A percentile compares a stretch with the other conserved stretches of the same genome.
These are phyloP conservation scores for Schoenoplectus triqueter DNA, from an alignment of 202 grass and related monocot genomes.

Conservation along the genomic window DNA sequence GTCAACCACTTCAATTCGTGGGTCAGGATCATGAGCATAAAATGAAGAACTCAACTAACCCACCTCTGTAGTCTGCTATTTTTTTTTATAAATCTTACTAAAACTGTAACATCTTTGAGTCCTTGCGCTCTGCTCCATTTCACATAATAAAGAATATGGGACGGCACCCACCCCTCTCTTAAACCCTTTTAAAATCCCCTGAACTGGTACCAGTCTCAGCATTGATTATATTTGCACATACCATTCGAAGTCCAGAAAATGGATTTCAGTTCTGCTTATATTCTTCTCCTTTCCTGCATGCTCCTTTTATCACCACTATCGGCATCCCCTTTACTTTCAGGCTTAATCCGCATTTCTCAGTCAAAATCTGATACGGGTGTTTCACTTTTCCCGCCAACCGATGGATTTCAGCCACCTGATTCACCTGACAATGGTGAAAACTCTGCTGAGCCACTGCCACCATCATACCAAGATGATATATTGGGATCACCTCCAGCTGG, in stretches of 20 bases:
- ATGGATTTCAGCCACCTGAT: constrained; percentile 16
- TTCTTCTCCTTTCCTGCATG: constrained; percentile 21
- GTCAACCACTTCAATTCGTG: neutral
- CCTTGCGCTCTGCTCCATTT: constrained; percentile 34
- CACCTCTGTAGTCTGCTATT: neutral
- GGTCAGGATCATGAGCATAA: neutral
- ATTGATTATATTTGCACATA: neutral
- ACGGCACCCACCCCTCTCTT: constrained; percentile 26
- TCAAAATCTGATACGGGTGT: neutral
- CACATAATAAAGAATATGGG: neutral
- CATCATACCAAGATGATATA: neutral
- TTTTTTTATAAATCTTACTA: neutral
- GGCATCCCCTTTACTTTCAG: neutral
- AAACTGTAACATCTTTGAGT: neutral
- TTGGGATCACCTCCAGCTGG: neutral
- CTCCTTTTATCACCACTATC: constrained; percentile 16
- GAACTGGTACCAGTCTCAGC: neutral
- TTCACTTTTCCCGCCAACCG: neutral
- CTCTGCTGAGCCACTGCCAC: neutral
- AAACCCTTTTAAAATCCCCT: constrained; percentile 31
- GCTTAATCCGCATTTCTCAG: constrained; percentile 11
- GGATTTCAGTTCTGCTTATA: constrained; percentile 18
- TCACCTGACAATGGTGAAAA: constrained; percentile 9
- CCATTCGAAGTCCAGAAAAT: neutral
- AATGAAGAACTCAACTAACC: constrained; percentile 20